Base-by-base conservation (phyloP, 2,329 filamentous ascomycete genomes). In the Scytalidium lignicola region DNA sequence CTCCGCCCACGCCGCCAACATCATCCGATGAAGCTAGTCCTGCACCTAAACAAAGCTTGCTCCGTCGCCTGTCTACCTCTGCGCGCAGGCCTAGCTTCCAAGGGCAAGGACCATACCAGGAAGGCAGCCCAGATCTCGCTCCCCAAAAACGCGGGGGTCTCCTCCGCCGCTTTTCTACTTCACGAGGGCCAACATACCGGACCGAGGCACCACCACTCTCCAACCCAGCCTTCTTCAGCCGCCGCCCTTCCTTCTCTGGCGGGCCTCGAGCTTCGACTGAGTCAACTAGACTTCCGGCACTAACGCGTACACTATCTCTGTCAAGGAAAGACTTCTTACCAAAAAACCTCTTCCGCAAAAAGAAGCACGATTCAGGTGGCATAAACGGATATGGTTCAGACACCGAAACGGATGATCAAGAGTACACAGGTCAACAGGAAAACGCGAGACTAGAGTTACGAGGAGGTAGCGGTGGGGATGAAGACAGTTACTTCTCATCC, bases 1-100 rank as follows among this genome's bases (percentile, higher is more conserved):
- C 90, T 12, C 80, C 82, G 1, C 75, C 78, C 2, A 83, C 86
- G 1, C 89, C 88, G 2, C 77, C 74, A 22, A 68, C 65, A 8
- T 74, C 78, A 1, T 69, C 74, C 42, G 67, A 73, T 51, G 73
- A 75, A 37, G 54, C 70, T 2, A 71, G 66, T 17, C 60, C 63
- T 28, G 58, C 61, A 28, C 56, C 56, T 4, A 47, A 43, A 32
- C 47, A 54, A 45, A 58, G 62, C 22, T 49, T 66, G 15, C 46
- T 66, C 7, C 63, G 63, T 44, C 58, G 63, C 9, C 48, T 65
- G 7, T 64, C 64, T 4, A 60, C 48, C 17, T 61, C 63, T 48
- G 7, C 32, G 10, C 59, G 61, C n/a, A 61, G 63, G 13, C 59
- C 63, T 40, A 61, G 46, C 2, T 63, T 10, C 23, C 23, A 26